These are phyloP conservation scores for Apiospora sp. DNA, from an alignment of 2,329 filamentous ascomycete genomes.

Conservation along the genomic window DNA sequence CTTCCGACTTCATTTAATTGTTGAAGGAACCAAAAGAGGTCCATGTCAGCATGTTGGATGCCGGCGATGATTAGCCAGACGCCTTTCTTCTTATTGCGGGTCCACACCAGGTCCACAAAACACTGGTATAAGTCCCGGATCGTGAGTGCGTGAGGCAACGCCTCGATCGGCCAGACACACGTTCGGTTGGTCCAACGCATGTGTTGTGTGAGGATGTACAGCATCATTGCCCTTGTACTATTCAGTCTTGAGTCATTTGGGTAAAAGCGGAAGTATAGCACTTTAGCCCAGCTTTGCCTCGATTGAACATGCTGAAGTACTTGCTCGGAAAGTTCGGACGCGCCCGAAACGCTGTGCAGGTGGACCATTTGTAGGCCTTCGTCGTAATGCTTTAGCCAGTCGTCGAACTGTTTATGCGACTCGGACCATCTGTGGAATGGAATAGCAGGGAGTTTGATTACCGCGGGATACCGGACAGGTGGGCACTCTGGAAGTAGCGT, in stretches of 20 bases:
- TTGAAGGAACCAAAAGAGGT: neutral
- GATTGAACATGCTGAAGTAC: neutral
- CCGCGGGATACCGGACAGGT: neutral
- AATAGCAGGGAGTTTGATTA: neutral
- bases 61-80: neutral
- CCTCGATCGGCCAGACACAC: neutral
- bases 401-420: neutral
- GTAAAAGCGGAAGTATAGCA: neutral
- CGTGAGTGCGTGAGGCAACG: neutral
- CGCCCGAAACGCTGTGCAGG: neutral
- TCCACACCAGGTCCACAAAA: neutral
- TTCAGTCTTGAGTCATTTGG: neutral
- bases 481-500: neutral
- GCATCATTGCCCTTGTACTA: neutral
- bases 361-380: neutral
- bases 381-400: neutral
- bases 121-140: neutral
- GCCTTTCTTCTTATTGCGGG: neutral
- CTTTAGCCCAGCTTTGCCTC: neutral
- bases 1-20: neutral
- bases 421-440: neutral
- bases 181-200: neutral
- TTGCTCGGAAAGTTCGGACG: neutral
- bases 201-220: neutral
- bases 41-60: neutral